phyloP scores from a whole-genome alignment of 2,329 filamentous ascomycete species.

The Penicillium hordei region DNA sequence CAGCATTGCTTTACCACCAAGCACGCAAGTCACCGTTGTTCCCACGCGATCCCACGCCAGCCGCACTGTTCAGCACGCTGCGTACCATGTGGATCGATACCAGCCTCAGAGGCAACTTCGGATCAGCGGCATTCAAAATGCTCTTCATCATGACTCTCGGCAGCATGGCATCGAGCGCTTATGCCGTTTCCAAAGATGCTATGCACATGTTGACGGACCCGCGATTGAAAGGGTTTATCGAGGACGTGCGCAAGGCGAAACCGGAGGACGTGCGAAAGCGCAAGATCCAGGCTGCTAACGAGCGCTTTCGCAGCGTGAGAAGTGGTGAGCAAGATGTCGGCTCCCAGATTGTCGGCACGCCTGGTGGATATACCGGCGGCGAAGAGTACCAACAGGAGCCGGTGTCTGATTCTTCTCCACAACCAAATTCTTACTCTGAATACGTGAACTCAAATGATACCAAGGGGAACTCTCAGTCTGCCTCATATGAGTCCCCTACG shows the following conservation, averaged over 20 bases:
- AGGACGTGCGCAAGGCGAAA: slow-evolving; percentile 19
- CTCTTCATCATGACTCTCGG: slow-evolving; percentile 16
- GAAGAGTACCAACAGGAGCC: slow-evolving; percentile 7
- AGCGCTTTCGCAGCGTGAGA: slow-evolving; percentile 4
- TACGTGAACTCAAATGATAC: slow-evolving; percentile 5
- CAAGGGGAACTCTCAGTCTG: neutral
- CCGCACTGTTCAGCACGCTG: slow-evolving; percentile 3
- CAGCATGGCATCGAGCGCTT: slow-evolving; percentile 2
- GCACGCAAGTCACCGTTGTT: slow-evolving; percentile 9
- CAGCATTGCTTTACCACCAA: slow-evolving; percentile 13
- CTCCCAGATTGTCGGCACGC: neutral
- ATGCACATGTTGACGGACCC: slow-evolving; percentile 21
- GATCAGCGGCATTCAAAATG: slow-evolving; percentile 13
- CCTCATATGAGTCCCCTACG: neutral
- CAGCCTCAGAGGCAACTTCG: neutral
- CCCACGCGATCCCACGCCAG: slow-evolving; percentile 12
- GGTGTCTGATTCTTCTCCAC: neutral
- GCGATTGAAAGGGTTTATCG: slow-evolving; percentile 24
- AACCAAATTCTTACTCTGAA: slow-evolving; percentile 5
- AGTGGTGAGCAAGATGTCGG: slow-evolving; percentile 7
- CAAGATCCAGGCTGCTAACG: slow-evolving; percentile 15
- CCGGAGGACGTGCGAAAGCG: slow-evolving; percentile 25
- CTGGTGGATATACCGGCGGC: neutral
- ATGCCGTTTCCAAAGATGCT: slow-evolving; percentile 16
- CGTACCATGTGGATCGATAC: neutral